A percentile compares a stretch with the other conserved stretches of the same genome.
Conservation (phyloP, 352 stramenopile species). For the Phytophthora kernoviae region DNA sequence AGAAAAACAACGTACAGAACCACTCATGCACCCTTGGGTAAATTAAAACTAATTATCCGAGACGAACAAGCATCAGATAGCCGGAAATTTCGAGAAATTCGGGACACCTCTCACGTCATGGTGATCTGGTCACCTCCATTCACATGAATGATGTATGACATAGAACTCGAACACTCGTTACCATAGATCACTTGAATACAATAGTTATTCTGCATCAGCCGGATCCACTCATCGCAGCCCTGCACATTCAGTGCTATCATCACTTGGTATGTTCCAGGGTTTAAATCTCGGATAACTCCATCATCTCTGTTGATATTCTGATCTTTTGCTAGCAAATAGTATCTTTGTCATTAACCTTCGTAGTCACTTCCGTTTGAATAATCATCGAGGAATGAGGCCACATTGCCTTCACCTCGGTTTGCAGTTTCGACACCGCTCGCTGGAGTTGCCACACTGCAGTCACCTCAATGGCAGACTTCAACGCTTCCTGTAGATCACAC, state of each 20-base stretch:
- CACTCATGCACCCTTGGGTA: too few relatives aligned
- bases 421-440: too few relatives aligned
- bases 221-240: neutral
- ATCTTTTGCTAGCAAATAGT: neutral
- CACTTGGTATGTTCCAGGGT: neutral
- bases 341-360: neutral
- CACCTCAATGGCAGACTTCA: too few relatives aligned
- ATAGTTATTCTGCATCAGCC: neutral
- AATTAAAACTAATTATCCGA: too few relatives aligned
- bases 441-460: too few relatives aligned
- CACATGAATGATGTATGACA: neutral
- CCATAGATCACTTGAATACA: neutral
- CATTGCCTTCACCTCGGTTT: neutral
- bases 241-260: neutral
- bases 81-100: neutral
- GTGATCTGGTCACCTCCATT: neutral
- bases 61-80: neutral
- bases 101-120: neutral
- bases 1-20: too few relatives aligned
- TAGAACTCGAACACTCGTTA: neutral
- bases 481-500: too few relatives aligned
- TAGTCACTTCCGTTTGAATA: neutral
- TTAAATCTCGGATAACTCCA: neutral
- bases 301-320: neutral
- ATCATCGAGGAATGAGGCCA: neutral